Base-by-base conservation (phyloP, 371 early-diverging fungal species). In the Entomophthora muscae region DNA sequence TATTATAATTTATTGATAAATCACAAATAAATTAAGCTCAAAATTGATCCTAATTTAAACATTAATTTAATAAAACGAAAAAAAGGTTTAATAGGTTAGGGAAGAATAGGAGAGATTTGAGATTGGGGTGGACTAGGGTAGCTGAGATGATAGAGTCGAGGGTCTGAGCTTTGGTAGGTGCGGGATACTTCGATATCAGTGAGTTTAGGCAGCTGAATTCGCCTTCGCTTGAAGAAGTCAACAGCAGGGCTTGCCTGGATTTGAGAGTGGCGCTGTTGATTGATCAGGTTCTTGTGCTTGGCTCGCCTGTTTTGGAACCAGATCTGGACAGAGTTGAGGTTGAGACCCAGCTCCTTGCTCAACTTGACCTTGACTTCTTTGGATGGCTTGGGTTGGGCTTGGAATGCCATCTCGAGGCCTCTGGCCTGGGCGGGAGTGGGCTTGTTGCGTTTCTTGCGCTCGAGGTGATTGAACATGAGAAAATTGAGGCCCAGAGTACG, bases 281-380 rank as follows among this genome's bases (percentile, higher is more conserved):
- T 5, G 42, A 42, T 42, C 10, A 42, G 42, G 42, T 42, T 83
- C 76, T 92, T 94, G 29, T 85, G 85, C 75, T 93, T 94, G 53
- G 95, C 94, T 57, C 99, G 80, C 68, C 92, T 79, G 81, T 99
- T 99, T 73, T 99, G 99, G 79, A 99, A 99, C 99, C 99, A 98
- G 67, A 98, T 93, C 72, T 99, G 96, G 65, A 98, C 91, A 17
- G 91, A 85, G 69, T 42, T 42, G 42, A 42, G 42, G 42, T 42
- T 42, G 17, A 42, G 42, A 17, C 17, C 17, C 5, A 42, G 42
- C 17, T 42, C 42, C 10, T 5, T 17, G 42, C 42, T 10, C 42
- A 42, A 17, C 42, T 42, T 42, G 10, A 42, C 42, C 42, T 42
- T 42, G 10, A 42, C 17, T 17, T 42, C 42, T 17, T 42, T 42